Conservation (phyloP, 441 rosid genomes). For the Mallotus japonicus region DNA sequence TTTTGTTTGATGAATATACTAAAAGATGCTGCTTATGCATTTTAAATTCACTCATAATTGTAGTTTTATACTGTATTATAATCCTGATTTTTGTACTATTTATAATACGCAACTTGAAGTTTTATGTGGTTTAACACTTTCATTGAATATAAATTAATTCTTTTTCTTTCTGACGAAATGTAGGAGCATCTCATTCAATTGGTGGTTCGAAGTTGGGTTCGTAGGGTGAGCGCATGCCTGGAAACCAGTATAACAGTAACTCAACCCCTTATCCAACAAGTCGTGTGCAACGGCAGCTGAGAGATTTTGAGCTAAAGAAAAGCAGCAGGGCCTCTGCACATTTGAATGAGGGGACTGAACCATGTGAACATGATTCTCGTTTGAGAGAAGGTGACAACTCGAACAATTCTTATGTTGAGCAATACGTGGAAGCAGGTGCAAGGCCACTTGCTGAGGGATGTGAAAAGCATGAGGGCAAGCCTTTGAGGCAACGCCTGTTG, state of each 20-base stretch:
- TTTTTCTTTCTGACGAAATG: slow-evolving; percentile 30
- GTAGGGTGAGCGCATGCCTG: slow-evolving; percentile 86
- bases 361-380: slow-evolving; percentile 50
- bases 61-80: slow-evolving; percentile 23
- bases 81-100: slow-evolving; percentile 1
- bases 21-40: slow-evolving; percentile 28
- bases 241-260: slow-evolving; percentile 74
- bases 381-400: slow-evolving; percentile 54
- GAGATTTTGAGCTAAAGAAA: slow-evolving; percentile 69
- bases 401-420: slow-evolving; percentile 52
- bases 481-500: slow-evolving; percentile 77
- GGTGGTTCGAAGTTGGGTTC: slow-evolving; percentile 37
- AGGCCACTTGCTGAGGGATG: slow-evolving; percentile 44
- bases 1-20: slow-evolving; percentile 23
- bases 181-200: slow-evolving; percentile 31
- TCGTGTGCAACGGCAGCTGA: slow-evolving; percentile 76
- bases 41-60: slow-evolving; percentile 27
- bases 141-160: slow-evolving; percentile 6
- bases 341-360: slow-evolving; percentile 50
- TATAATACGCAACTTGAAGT: slow-evolving; percentile 20
- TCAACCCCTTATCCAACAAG: slow-evolving; percentile 53
- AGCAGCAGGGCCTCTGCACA: slow-evolving; percentile 43
- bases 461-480: slow-evolving; percentile 65
- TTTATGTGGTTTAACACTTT: slow-evolving; percentile 25
- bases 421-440: slow-evolving; percentile 61